These are phyloP conservation scores for Pichia exigua DNA, from an alignment of 805 yeast species.

Conservation along the genomic window DNA sequence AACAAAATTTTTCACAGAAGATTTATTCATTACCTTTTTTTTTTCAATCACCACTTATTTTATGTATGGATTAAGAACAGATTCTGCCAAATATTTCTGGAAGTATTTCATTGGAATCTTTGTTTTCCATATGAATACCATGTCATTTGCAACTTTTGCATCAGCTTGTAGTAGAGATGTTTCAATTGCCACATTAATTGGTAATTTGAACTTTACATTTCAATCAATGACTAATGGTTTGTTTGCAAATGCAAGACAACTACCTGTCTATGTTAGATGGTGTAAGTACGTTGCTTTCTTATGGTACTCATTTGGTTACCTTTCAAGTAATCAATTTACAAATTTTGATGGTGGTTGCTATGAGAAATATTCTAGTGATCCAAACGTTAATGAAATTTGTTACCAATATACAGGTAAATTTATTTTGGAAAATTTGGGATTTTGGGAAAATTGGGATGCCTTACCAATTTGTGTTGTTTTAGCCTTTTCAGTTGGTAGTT, in stretches of 20 bases:
- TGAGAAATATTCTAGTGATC: constrained; percentile 26
- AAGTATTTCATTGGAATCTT: constrained; percentile 52
- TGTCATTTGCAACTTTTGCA: constrained; percentile 44
- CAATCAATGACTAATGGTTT: constrained; percentile 78
- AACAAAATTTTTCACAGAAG: constrained; percentile 62
- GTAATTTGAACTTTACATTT: constrained; percentile 57
- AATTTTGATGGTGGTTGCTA: constrained; percentile 53
- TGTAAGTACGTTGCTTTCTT: constrained; percentile 65
- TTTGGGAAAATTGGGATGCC: constrained; percentile 53
- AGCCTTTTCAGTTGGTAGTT: constrained; percentile 52
- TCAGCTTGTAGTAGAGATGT: constrained; percentile 57
- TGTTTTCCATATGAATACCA: constrained; percentile 48
- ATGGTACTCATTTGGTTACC: constrained; percentile 73
- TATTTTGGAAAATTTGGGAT: constrained; percentile 51
- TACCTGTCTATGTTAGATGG: constrained; percentile 89
- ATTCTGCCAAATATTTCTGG: constrained; percentile 43
- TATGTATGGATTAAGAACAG: constrained; percentile 63
- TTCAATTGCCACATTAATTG: constrained; percentile 51
- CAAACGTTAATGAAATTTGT: constrained; percentile 31
- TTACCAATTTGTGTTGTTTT: constrained; percentile 55
- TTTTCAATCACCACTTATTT: constrained; percentile 61
- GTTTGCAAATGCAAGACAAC: constrained; percentile 59
- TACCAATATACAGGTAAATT: constrained; percentile 46
- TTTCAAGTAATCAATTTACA: constrained; percentile 57
- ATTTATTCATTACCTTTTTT: constrained; percentile 50